These are phyloP conservation scores for Eleusine coracana DNA, from an alignment of 176 grass and related monocot genomes.

Conservation along the genomic window DNA sequence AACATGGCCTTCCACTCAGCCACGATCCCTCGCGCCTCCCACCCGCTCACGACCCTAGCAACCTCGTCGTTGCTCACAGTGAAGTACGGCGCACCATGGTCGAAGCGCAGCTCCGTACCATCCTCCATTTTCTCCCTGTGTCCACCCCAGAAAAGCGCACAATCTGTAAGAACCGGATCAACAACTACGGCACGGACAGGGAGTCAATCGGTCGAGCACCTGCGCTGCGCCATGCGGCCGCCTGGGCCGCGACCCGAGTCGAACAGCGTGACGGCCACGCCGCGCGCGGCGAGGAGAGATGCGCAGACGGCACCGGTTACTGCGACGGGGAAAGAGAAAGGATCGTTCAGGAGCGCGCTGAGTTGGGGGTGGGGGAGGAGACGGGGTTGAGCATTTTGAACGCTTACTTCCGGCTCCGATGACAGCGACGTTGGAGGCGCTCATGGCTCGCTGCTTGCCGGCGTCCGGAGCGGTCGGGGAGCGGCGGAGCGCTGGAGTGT, in stretches of 20 bases:
- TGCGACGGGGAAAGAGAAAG: constrained; percentile 35
- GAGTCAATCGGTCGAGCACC: constrained; percentile 50
- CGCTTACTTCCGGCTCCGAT: constrained; percentile 85
- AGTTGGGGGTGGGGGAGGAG: not conserved
- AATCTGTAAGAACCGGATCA: constrained; percentile 27
- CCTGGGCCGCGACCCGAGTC: constrained; percentile 85
- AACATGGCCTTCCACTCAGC: constrained; percentile 82
- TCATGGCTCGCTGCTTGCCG: constrained; percentile 38
- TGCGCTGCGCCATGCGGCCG: constrained; percentile 85
- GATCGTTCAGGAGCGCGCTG: not conserved
- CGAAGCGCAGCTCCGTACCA: constrained; percentile 74
- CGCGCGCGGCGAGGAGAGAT: constrained; percentile 73
- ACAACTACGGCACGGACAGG: not conserved
- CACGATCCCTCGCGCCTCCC: constrained; percentile 72
- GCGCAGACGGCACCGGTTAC: constrained; percentile 90
- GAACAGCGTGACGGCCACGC: constrained; percentile 78
- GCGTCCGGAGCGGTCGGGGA: not conserved
- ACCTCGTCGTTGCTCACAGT: constrained; percentile 72
- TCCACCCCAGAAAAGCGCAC: not conserved
- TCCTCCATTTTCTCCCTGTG: constrained; percentile 70
- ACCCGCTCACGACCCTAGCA: constrained; percentile 54
- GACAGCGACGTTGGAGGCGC: constrained; percentile 61
- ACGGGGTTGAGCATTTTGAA: not conserved
- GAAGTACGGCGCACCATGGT: constrained; percentile 90
- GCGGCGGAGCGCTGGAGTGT: not conserved